Conservation (phyloP, 2,329 filamentous ascomycete genomes). For the Cryphonectria carpinicola region DNA sequence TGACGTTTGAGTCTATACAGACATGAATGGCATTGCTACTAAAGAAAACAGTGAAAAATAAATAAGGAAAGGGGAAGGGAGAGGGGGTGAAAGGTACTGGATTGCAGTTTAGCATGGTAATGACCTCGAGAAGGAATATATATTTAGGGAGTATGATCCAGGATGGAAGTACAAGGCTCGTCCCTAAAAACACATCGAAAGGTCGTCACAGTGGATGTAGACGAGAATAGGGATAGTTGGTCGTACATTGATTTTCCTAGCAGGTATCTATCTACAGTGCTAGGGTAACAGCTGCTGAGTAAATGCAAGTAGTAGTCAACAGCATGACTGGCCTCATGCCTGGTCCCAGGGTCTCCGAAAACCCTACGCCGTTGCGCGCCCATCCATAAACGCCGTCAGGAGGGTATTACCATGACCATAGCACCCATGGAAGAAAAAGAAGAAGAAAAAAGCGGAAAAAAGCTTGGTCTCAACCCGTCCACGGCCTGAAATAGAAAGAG, state of each 20-base stretch:
- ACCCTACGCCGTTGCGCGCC: neutral
- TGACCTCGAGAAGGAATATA: no score
- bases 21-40: no score
- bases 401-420: slow-evolving; percentile 14
- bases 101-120: no score
- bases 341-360: neutral
- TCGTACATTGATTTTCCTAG: neutral
- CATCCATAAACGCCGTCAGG: slow-evolving; percentile 14
- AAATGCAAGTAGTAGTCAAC: neutral
- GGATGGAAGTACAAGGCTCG: neutral
- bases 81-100: no score
- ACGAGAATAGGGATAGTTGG: neutral
- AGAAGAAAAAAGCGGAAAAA: neutral
- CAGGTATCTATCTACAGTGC: neutral
- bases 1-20: no score
- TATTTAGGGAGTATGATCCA: no score
- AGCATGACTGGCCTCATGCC: slow-evolving; percentile 1
- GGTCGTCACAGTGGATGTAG: neutral
- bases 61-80: no score
- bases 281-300: neutral
- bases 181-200: neutral
- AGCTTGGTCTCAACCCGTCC: slow-evolving; percentile 6
- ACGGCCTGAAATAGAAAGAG: neutral
- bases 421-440: neutral
- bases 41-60: no score